Percentiles rank a stretch among this genome's conserved stretches.
phyloP scores from a whole-genome alignment of 306 rosid species.

The Senna tora region DNA sequence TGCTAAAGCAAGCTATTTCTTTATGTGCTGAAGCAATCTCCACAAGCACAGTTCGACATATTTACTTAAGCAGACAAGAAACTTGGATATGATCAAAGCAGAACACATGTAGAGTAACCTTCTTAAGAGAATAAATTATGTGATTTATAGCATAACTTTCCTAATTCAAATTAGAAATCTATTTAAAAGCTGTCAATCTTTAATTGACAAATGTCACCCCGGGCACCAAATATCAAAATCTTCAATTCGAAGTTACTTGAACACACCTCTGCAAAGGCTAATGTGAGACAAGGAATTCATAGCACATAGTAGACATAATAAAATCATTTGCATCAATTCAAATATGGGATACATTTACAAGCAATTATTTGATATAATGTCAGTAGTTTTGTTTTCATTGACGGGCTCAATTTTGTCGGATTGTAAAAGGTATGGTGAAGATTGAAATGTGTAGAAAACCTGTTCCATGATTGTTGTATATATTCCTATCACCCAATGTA shows the following conservation, averaged over 20 bases:
- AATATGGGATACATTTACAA: background rate
- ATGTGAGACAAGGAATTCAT: background rate
- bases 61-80: too few relatives aligned
- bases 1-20: too few relatives aligned
- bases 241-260: too few relatives aligned
- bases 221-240: background rate
- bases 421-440: background rate
- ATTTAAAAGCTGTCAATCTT: background rate
- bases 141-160: background rate
- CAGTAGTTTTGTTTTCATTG: background rate
- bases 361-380: background rate
- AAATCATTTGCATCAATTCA: background rate
- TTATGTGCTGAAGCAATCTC: too few relatives aligned
- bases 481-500: constrained; percentile 1
- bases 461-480: constrained; percentile 2
- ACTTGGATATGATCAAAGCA: too few relatives aligned
- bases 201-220: background rate
- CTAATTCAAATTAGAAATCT: background rate
- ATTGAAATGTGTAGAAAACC: background rate
- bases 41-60: too few relatives aligned
- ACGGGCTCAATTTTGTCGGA: background rate
- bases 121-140: background rate
- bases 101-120: background rate
- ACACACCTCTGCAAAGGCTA: background rate
- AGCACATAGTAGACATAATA: background rate